Conservation (phyloP, 2,329 filamentous ascomycete species). For the Plenodomus biglobosus region DNA sequence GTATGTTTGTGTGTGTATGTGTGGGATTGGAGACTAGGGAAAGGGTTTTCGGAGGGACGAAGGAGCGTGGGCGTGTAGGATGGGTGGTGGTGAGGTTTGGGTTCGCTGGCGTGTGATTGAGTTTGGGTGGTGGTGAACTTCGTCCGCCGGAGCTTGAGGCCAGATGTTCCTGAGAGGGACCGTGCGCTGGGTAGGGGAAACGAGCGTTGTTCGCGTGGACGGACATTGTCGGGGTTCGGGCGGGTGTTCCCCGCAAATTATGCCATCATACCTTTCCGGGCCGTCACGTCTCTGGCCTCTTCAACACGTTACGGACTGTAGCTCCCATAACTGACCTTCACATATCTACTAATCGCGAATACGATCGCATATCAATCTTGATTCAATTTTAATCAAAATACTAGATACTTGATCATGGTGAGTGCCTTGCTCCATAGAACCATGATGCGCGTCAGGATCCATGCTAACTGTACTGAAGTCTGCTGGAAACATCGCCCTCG, state of each 20-base stretch:
- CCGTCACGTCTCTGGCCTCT: neutral
- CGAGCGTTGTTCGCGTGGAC: neutral
- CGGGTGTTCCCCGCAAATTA: conserved; percentile 22
- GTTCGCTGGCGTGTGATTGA: conserved; percentile 3
- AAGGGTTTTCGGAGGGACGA: conserved; percentile 1
- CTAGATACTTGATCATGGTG: neutral
- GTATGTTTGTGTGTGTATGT: neutral
- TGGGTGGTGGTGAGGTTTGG: neutral
- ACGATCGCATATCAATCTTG: neutral
- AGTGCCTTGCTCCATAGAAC: neutral
- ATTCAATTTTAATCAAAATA: too few relatives aligned
- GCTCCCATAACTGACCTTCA: too few relatives aligned
- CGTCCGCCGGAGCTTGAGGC: conserved; percentile 26
- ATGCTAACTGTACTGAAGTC: conserved; percentile 18
- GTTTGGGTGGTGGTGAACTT: conserved; percentile 19
- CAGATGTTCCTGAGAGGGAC: conserved; percentile 21
- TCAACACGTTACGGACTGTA: neutral
- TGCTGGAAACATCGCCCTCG: conserved; percentile 67
- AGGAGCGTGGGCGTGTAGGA: conserved; percentile 4
- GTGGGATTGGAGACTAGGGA: conserved; percentile 2
- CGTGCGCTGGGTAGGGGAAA: conserved; percentile 3
- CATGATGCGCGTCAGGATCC: neutral
- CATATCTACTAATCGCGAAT: too few relatives aligned
- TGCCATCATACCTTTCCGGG: conserved; percentile 1
- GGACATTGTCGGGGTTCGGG: conserved; percentile 9